Base-by-base conservation (phyloP, 225 moss, liverwort and hornwort species). In the Marchantia polymorpha region DNA sequence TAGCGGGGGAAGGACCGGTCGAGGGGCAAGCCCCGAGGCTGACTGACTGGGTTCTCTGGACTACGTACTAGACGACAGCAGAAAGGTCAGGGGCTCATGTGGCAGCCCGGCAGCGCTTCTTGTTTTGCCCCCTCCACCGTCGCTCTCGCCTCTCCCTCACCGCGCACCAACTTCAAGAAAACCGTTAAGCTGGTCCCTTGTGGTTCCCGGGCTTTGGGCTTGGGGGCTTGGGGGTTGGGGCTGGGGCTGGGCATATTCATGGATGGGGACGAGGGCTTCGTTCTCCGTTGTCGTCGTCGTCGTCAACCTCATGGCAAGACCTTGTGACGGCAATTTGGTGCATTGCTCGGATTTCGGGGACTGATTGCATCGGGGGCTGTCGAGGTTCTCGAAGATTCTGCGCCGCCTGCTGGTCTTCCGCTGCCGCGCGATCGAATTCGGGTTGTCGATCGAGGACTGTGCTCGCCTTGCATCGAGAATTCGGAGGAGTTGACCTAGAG, bases 91-190 rank as follows among this genome's bases (percentile, higher is more conserved):
- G 2, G 39, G 39, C 39, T 39, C 39, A 39, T 39, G 39, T 5
- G 5, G 39, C 5, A 39, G 2, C 39, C 39, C 39, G 39, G 39
- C 39, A 39, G 39, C 39, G 39, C 39, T 39, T 39, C 39, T 39
- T 39, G 3, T 39, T 39, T 39, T 39, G 39, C 39, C 39, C 5
- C 39, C 58, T 58, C 19, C 58, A 58, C 58, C 19, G 58, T n/a
- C n/a, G 17, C 13, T 5, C 17, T 58, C 58, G 6, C 20, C 58
- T 16, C 58, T 12, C 39, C 39, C 39, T 58, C 58, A 16, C 39
- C 16, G 12, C 68, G 31, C 69, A 69, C 47, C 69, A 69, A 47
- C 69, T 46, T 46, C 69, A 48, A 69, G 69, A 69, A 69, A 69
- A 47, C 69, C 69, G 69, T 69, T 47, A 69, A 12, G 46, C 13